Evolutionary conservation across 257 asterid species (phyloP).

Genomic region (Nicotiana obtusifolia): DNA sequence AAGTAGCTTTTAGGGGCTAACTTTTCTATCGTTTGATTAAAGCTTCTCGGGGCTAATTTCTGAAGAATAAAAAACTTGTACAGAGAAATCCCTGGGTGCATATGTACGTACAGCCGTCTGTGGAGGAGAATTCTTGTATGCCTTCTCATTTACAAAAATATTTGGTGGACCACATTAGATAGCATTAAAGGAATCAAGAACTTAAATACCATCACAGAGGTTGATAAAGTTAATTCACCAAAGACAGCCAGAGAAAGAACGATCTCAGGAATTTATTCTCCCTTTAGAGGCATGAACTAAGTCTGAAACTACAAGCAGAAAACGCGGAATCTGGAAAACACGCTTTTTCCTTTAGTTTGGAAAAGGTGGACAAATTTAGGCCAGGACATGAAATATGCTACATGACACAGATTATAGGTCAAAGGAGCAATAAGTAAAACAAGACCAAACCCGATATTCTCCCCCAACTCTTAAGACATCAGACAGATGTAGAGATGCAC

Average conservation of each 20-base stretch:
- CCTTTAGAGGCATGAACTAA: neutral
- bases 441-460: neutral
- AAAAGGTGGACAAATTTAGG: neutral
- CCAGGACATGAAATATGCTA: neutral
- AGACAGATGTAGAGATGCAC: neutral
- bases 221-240: neutral
- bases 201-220: neutral
- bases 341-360: neutral
- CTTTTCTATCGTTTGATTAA: neutral
- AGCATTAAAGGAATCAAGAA: neutral
- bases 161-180: constrained; percentile 1
- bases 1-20: neutral
- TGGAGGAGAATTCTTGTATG: neutral
- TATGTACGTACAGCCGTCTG: neutral
- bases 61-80: neutral
- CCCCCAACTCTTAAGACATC: neutral
- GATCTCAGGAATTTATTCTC: neutral
- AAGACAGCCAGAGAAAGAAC: neutral
- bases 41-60: neutral
- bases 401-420: neutral
- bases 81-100: neutral
- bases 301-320: neutral
- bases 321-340: neutral
- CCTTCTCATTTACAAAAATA: neutral
- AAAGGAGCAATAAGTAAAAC: neutral